A percentile compares a stretch with the other conserved stretches of the same genome.
Conservation (phyloP, 208 protist genomes). For the Acanthamoeba lenticulata region DNA sequence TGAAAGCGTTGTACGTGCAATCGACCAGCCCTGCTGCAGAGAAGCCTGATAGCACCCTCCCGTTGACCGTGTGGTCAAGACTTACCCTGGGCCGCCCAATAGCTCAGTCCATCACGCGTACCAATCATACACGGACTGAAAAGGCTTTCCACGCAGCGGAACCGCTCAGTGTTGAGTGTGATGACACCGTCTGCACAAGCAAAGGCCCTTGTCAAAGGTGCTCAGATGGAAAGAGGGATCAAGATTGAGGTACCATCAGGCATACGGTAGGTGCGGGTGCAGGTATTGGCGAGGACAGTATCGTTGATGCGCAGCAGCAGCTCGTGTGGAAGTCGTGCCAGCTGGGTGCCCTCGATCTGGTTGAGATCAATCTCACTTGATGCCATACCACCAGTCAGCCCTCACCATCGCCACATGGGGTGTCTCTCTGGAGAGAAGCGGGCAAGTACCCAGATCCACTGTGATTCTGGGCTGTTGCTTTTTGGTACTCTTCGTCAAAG, state of each 20-base stretch:
- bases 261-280: background rate
- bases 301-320: background rate
- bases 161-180: conserved; percentile 14
- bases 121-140: conserved; percentile 89
- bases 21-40: too few species aligned
- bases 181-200: conserved; percentile 85
- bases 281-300: background rate
- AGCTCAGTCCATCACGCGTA: too few species aligned
- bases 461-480: too few species aligned
- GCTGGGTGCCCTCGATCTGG: background rate
- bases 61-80: conserved; percentile 66
- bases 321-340: background rate
- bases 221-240: background rate
- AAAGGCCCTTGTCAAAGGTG: background rate
- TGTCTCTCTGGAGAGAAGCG: too few species aligned
- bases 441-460: too few species aligned
- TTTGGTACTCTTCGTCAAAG: too few species aligned
- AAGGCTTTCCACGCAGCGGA: conserved; percentile 87
- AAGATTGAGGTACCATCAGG: background rate
- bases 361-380: background rate
- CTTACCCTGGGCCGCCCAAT: conserved; percentile 77
- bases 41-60: background rate
- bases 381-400: too few species aligned
- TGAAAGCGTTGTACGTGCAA: too few species aligned
- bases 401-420: too few species aligned